Conservation (phyloP, 768 basidiomycete species). For the Steccherinum ochraceum region DNA sequence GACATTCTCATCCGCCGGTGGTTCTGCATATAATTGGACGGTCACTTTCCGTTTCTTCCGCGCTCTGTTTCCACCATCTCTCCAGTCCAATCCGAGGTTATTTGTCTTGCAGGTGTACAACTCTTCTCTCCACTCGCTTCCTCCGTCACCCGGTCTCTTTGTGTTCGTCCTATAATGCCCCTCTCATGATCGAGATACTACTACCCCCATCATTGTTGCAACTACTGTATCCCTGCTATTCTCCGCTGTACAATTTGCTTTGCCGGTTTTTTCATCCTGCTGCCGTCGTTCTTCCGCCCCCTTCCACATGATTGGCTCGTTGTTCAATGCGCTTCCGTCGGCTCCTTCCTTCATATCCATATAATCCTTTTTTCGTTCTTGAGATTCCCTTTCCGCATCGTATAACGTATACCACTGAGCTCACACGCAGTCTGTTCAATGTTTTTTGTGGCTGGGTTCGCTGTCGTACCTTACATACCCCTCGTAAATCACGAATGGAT, state of each 20-base stretch:
- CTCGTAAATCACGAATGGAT: no score
- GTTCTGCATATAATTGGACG: not conserved
- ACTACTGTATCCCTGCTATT: not conserved
- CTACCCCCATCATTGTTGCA: not conserved
- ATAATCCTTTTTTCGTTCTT: no score
- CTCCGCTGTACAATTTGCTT: not conserved
- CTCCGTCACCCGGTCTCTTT: no score
- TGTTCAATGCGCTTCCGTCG: no score
- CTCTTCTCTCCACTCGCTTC: not conserved
- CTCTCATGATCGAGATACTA: no score
- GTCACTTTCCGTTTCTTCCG: not conserved
- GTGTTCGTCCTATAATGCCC: no score
- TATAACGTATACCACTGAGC: no score
- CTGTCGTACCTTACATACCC: not conserved
- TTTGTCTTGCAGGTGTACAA: not conserved
- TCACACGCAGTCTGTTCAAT: not conserved
- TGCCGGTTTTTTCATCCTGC: no score
- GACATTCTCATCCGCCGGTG: not conserved
- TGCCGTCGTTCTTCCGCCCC: not conserved
- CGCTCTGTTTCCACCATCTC: not conserved
- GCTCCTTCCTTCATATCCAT: not conserved
- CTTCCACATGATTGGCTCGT: not conserved
- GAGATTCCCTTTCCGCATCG: no score
- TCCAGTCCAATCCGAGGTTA: not conserved
- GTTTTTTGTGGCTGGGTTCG: not conserved